Evolutionary conservation across 495 filamentous ascomycete genomes (phyloP).

Genomic region (Xylaria nigripes): DNA sequence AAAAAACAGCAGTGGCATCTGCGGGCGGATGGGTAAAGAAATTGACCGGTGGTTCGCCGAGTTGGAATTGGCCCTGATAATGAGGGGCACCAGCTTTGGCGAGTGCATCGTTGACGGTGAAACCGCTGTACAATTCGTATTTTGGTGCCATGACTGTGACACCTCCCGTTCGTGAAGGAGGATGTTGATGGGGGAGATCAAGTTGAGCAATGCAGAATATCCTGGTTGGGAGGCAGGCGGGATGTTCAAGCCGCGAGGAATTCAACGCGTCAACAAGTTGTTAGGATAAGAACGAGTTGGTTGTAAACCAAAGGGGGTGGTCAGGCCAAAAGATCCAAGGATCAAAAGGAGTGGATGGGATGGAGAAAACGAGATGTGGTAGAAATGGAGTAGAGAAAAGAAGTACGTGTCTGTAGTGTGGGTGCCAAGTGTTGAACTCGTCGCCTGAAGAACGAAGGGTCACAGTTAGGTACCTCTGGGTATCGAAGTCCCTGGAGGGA

Average conservation of each 20-base stretch:
- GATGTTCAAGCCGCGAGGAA: not conserved
- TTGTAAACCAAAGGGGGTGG: not conserved
- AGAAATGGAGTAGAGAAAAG: not conserved
- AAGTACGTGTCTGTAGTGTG: not conserved
- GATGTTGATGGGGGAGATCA: no score
- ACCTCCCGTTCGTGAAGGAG: no score
- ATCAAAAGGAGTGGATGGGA: not conserved
- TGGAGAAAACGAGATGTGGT: not conserved
- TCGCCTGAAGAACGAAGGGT: not conserved
- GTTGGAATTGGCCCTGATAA: not conserved
- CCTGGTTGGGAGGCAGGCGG: not conserved
- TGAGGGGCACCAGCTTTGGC: conserved; percentile 1
- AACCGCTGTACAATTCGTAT: conserved; percentile 1
- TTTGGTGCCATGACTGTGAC: conserved; percentile 6
- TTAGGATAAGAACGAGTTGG: not conserved
- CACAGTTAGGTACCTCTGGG: not conserved
- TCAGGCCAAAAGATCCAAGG: not conserved
- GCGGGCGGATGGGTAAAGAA: conserved; percentile 27
- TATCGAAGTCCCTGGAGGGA: not conserved
- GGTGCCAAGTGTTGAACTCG: not conserved
- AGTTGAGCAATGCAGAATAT: no score
- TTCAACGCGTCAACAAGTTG: no score
- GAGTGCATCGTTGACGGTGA: conserved; percentile 10
- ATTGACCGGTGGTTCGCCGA: conserved; percentile 6
- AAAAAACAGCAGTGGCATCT: conserved; percentile 27